phyloP scores from a whole-genome alignment of 2,329 filamentous ascomycete species.

The Nectriaceae sp. region DNA sequence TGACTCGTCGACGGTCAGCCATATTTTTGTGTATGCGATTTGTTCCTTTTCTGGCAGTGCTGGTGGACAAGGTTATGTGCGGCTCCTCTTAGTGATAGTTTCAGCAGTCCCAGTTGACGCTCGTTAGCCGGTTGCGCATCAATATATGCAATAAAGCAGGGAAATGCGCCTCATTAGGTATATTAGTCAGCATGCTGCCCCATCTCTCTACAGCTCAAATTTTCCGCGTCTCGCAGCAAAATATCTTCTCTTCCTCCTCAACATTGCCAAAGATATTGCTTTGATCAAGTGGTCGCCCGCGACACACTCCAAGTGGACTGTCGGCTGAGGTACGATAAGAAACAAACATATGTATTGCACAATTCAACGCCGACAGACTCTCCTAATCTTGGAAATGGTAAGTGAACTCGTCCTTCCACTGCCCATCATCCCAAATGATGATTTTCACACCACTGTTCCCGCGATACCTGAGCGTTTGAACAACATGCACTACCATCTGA shows the following conservation, averaged over 20 bases:
- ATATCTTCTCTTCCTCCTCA: slow-evolving; percentile 15
- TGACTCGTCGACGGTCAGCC: slow-evolving; percentile 86
- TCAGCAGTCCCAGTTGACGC: slow-evolving; percentile 6
- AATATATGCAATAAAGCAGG: neutral
- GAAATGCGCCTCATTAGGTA: neutral
- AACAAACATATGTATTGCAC: too few species aligned
- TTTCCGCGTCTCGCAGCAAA: slow-evolving; percentile 13
- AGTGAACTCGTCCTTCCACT: slow-evolving; percentile 10
- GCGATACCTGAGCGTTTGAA: slow-evolving; percentile 64
- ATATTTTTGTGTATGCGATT: slow-evolving; percentile 43
- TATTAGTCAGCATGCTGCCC: slow-evolving; percentile 23
- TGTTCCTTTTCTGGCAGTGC: slow-evolving; percentile 3
- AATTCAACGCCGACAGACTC: too few species aligned
- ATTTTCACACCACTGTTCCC: slow-evolving; percentile 60
- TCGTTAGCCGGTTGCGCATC: neutral
- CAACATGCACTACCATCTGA: slow-evolving; percentile 81
- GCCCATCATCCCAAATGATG: slow-evolving; percentile 47
- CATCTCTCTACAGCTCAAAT: slow-evolving; percentile 21
- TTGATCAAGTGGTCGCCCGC: too few species aligned
- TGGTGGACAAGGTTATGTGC: slow-evolving; percentile 2
- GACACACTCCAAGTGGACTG: slow-evolving; percentile 27
- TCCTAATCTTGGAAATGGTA: too few species aligned
- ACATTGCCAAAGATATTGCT: slow-evolving; percentile 3
- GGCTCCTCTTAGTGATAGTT: slow-evolving; percentile 17
- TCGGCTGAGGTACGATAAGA: too few species aligned